Percentiles rank a stretch among this genome's conserved stretches.
phyloP scores from a whole-genome alignment of 2,329 filamentous ascomycete species.

The Colletotrichum falcatum region DNA sequence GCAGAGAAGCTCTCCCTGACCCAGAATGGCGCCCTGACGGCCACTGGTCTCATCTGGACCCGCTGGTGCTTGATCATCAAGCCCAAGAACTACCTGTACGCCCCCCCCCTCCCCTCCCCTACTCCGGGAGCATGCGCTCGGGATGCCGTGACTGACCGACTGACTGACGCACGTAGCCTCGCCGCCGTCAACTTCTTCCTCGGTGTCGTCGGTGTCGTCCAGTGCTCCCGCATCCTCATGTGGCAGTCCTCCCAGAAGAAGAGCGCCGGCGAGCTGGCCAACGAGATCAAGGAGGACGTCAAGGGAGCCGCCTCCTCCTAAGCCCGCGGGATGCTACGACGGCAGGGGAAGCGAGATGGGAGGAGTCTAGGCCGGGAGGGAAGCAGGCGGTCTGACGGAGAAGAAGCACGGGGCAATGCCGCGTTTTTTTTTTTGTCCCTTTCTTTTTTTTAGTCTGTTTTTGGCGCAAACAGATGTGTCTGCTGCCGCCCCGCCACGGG shows the following conservation, averaged over 20 bases:
- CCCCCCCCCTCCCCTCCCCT: slow-evolving; percentile 38
- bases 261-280: slow-evolving; percentile 49
- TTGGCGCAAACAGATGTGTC: slow-evolving; percentile 9
- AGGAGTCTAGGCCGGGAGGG: neutral
- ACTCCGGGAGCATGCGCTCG: neutral
- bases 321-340: neutral
- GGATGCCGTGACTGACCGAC: neutral
- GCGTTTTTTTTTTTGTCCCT: neutral
- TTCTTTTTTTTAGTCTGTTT: neutral
- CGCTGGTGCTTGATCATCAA: slow-evolving; percentile 98
- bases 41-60: slow-evolving; percentile 96
- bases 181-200: slow-evolving; percentile 99
- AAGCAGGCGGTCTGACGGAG: neutral
- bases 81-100: slow-evolving; percentile 89
- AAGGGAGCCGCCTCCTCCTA: slow-evolving; percentile 43
- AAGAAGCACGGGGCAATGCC: neutral
- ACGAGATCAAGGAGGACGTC: slow-evolving; percentile 56
- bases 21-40: slow-evolving; percentile 90
- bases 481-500: neutral
- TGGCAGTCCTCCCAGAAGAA: slow-evolving; percentile 73
- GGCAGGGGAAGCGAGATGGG: neutral
- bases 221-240: slow-evolving; percentile 80
- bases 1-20: slow-evolving; percentile 93
- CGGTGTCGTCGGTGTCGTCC: slow-evolving; percentile 85
- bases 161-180: slow-evolving; percentile 64